Evolutionary conservation across 352 stramenopile genomes (phyloP), one percentile per base, ranked within the genome.

Genomic region (Plasmopara muralis): DNA sequence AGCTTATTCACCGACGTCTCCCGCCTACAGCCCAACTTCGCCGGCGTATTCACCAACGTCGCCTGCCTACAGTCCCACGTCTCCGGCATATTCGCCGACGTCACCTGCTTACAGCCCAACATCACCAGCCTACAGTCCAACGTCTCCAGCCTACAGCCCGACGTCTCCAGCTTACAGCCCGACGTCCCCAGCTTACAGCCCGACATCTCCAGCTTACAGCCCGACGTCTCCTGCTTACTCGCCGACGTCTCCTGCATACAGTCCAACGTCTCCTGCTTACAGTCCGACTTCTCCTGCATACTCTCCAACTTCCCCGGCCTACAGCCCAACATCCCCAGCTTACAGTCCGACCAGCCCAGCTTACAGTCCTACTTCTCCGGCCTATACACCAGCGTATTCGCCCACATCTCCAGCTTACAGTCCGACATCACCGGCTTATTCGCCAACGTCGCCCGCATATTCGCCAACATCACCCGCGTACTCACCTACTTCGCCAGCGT

Each of bases 321-420:
- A 90, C 55, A 79, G 57, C 8, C 85, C 86, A 20, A 90, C 79
- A 10, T 88, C 68, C 20, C 79, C 83, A 9, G 73, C 70, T 4
- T 93, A 93, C 66, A 91, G 67, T 25, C 93, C 95, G 15, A 96
- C 87, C 8, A 87, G 67, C 16, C 86, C 92, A 14, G 89, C 87
- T n/a, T 85, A 85, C 61, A 72, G 50, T 10, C 73, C 73, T n/a
- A 87, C 76, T 14, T 76, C 61, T 35, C 91, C 93, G n/a, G 87
- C 87, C 0, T 97, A 97, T 60, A 79, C 51, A 6, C 85, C 90
- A 15, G 86, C 85, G 12, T 82, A 85, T 62, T 79, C 51, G 38
- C 83, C 77, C 30, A 83, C 82, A 42, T 75, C 60, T 0, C 77
- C 76, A 25, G 75, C 77, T 6, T 86, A 85, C 54, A 68, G 55